Evolutionary conservation across 176 grass and related monocot species (phyloP).

Genomic region (Carex myosuroides): DNA sequence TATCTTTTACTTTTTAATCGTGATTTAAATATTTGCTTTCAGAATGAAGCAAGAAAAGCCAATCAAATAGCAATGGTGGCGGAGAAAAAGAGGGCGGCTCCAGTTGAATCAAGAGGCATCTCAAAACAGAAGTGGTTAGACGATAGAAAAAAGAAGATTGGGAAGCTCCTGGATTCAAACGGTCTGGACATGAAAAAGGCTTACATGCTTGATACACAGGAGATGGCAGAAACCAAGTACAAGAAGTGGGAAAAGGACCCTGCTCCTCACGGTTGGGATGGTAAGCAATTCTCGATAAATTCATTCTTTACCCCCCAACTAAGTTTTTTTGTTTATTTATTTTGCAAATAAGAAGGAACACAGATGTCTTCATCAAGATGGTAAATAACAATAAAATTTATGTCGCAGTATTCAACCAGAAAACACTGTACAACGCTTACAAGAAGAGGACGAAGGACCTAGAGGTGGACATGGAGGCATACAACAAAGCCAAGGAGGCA

Average conservation of each 20-base stretch:
- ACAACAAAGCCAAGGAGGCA: slow-evolving; percentile 78
- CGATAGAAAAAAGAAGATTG: slow-evolving; percentile 93
- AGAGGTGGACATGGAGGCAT: slow-evolving; percentile 75
- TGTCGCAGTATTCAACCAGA: slow-evolving; percentile 83
- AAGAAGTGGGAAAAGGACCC: slow-evolving; percentile 99
- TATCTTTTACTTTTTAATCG: background rate
- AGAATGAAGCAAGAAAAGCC: slow-evolving; percentile 92
- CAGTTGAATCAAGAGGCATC: slow-evolving; percentile 59
- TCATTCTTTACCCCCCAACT: background rate
- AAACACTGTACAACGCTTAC: slow-evolving; percentile 83
- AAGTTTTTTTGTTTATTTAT: background rate
- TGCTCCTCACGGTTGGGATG: slow-evolving; percentile 85
- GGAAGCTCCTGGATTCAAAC: slow-evolving; percentile 85
- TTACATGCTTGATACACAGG: slow-evolving; percentile 94
- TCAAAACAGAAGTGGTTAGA: slow-evolving; percentile 97
- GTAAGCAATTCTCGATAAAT: slow-evolving; percentile 27
- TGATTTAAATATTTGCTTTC: background rate
- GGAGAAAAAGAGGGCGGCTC: slow-evolving; percentile 85
- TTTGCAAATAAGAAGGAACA: background rate
- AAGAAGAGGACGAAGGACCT: slow-evolving; percentile 90
- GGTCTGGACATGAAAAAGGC: slow-evolving; percentile 88
- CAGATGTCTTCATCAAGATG: background rate
- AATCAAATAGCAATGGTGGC: slow-evolving; percentile 90
- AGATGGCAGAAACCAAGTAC: slow-evolving; percentile 66
- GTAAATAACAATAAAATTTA: background rate